A percentile compares a stretch with the other conserved stretches of the same genome.
Evolutionary conservation across 2,329 filamentous ascomycete genomes (phyloP).

Genomic region (Ascocoryne sarcoides): DNA sequence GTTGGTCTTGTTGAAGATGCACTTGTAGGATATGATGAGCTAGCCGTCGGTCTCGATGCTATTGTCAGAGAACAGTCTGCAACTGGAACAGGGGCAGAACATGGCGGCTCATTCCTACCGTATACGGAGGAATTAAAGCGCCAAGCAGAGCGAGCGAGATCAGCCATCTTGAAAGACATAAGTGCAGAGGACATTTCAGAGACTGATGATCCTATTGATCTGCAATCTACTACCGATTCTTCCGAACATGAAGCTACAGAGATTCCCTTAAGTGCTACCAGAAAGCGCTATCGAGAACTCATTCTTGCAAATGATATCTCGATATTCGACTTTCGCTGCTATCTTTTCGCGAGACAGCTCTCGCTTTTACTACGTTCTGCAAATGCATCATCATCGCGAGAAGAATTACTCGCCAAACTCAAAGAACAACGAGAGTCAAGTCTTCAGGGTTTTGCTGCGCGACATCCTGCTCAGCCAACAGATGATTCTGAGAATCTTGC

Average conservation of each 20-base stretch:
- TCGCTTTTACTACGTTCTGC: constrained; percentile 72
- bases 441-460: constrained; percentile 47
- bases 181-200: constrained; percentile 29
- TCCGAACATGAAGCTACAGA: constrained; percentile 38
- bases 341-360: constrained; percentile 86
- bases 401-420: constrained; percentile 53
- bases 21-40: constrained; percentile 87
- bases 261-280: constrained; percentile 52
- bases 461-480: constrained; percentile 37
- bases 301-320: constrained; percentile 95
- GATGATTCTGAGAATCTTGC: constrained; percentile 65
- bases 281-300: constrained; percentile 81
- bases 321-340: constrained; percentile 88
- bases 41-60: constrained; percentile 77
- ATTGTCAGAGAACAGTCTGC: constrained; percentile 66
- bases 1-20: constrained; percentile 95
- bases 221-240: constrained; percentile 37
- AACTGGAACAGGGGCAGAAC: constrained; percentile 50
- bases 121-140: constrained; percentile 67
- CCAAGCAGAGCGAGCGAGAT: constrained; percentile 44
- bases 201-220: constrained; percentile 37
- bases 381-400: constrained; percentile 57
- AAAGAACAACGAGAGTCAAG: constrained; percentile 53
- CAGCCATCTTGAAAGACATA: constrained; percentile 31
- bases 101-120: constrained; percentile 62